A percentile compares a stretch with the other conserved stretches of the same genome.
These are phyloP conservation scores for Talaromyces adpressus DNA, from an alignment of 495 filamentous ascomycete genomes.

Conservation along the genomic window DNA sequence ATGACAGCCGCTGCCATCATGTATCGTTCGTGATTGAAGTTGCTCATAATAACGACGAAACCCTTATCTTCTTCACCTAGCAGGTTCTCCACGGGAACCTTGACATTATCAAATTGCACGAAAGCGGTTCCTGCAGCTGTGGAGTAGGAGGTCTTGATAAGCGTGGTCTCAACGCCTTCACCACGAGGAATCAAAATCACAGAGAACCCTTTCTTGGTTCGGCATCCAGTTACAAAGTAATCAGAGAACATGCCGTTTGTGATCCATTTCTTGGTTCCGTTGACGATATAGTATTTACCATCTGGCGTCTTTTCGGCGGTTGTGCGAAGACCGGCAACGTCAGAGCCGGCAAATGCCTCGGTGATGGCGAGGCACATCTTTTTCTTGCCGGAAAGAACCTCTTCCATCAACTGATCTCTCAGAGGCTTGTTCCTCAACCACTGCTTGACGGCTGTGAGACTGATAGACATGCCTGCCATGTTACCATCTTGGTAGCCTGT, in stretches of 20 bases:
- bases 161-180: conserved; percentile 63
- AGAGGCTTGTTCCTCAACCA: conserved; percentile 63
- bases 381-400: conserved; percentile 75
- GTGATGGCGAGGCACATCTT: conserved; percentile 85
- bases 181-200: conserved; percentile 70
- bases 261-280: conserved; percentile 92
- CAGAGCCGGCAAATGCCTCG: conserved; percentile 82
- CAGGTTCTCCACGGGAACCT: conserved; percentile 73
- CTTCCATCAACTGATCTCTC: conserved; percentile 57
- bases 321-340: conserved; percentile 76
- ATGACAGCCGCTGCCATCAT: conserved; percentile 61
- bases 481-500: conserved; percentile 50
- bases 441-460: conserved; percentile 73
- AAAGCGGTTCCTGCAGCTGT: conserved; percentile 72
- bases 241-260: conserved; percentile 81
- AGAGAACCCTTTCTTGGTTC: conserved; percentile 74
- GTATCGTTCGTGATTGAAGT: conserved; percentile 80
- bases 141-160: conserved; percentile 85
- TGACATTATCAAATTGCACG: conserved; percentile 80
- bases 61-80: conserved; percentile 83
- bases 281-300: conserved; percentile 78
- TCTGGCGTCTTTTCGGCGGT: conserved; percentile 76
- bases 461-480: conserved; percentile 77
- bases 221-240: conserved; percentile 78
- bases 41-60: conserved; percentile 80